Evolutionary conservation across 2,329 filamentous ascomycete species (phyloP), one percentile per base, ranked within the genome.

Genomic region (Nannizziopsis arthrosporioides): DNA sequence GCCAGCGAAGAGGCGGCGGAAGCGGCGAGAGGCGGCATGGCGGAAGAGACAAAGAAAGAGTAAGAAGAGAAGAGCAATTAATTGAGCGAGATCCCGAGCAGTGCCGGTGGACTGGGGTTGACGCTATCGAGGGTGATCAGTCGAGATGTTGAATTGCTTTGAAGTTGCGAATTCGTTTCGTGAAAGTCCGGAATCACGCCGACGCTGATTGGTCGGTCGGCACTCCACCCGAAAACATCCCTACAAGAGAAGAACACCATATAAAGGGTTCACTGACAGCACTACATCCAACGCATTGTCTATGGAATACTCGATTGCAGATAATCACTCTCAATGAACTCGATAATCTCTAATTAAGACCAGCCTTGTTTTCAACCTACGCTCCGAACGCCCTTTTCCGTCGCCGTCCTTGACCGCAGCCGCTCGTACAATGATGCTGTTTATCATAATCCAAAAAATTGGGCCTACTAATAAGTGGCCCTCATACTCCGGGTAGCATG

Each of bases 21-120:
- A 65, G 76, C 75, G 63, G 80, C 71, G 68, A 87, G 77, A 66
- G 80, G 73, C 68, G 80, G 80, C 81, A 85, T 85, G 62, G 66
- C 67, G 36, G 51, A 35, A 38, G 60, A 51, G 55, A 56, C 53
- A 53, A 51, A 41, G 43, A 51, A 44, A 19, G 32, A 30, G 48
- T 17, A 44, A 47, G 36, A 39, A 35, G 38, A 44, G 47, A 40
- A 54, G 56, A 54, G 57, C 58, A 60, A 61, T 63, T 61, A 60
- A 59, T 62, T 59, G 57, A 37, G 34, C 7, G 45, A 46, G 22
- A 40, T 41, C 50, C 44, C 52, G 51, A 51, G 44, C 51, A 30
- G 50, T 50, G 52, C 32, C 17, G 45, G 38, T 22, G 38, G 38
- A 30, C 10, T 50, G 39, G 32, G 44, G 47, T 48, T 44, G 47